A percentile compares a stretch with the other conserved stretches of the same genome.
Conservation (phyloP, 2,329 filamentous ascomycete genomes). For the Geosmithia morbida region DNA sequence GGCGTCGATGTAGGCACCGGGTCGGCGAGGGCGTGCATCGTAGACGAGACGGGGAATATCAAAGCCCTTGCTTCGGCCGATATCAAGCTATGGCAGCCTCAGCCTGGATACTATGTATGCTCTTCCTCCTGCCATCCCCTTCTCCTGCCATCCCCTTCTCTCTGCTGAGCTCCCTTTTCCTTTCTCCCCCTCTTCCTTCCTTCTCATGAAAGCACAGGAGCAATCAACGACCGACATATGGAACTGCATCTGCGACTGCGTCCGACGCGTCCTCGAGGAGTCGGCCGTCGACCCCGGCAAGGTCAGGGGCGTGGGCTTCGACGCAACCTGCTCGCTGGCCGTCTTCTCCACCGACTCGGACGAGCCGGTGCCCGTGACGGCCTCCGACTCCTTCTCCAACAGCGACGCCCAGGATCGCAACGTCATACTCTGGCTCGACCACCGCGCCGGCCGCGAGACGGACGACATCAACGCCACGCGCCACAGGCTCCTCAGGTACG, state of each 20-base stretch:
- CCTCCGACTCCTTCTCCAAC: constrained; percentile 56
- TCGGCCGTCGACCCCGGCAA: constrained; percentile 61
- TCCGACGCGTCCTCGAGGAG: constrained; percentile 68
- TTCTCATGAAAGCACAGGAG: no score
- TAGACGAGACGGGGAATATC: constrained; percentile 84
- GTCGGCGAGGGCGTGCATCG: constrained; percentile 88
- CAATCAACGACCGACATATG: constrained; percentile 98
- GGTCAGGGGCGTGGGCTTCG: constrained; percentile 88
- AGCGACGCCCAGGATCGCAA: constrained; percentile 70
- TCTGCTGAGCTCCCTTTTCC: background rate
- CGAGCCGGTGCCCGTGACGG: constrained; percentile 81
- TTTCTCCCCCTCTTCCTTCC: constrained; percentile 1
- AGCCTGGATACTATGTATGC: constrained; percentile 58
- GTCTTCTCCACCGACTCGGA: constrained; percentile 84
- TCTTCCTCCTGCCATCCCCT: background rate
- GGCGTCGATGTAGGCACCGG: constrained; percentile 96
- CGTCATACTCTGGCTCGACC: constrained; percentile 94
- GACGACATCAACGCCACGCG: constrained; percentile 84
- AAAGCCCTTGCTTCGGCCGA: constrained; percentile 58
- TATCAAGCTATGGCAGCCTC: constrained; percentile 68
- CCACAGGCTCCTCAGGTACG: constrained; percentile 88
- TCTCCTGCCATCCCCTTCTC: background rate
- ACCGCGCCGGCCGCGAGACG: constrained; percentile 81
- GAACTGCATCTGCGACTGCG: constrained; percentile 82
- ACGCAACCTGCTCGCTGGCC: constrained; percentile 93